phyloP scores from a whole-genome alignment of 495 filamentous ascomycete species.

The Aspergillus sclerotiicarbonarius region DNA sequence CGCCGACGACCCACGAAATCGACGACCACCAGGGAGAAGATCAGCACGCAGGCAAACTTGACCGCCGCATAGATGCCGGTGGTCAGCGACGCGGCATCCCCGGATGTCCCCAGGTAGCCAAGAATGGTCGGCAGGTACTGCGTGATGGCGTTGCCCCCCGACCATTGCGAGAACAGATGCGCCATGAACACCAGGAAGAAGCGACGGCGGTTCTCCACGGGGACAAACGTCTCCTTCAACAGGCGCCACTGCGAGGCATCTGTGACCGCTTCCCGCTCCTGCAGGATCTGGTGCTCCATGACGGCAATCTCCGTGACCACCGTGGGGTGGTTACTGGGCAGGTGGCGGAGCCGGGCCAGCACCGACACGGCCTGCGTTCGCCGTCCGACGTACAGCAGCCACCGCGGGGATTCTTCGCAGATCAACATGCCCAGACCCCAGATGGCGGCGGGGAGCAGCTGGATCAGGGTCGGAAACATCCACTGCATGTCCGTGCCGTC shows the following conservation, averaged over 20 bases:
- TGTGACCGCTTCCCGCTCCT: conserved; percentile 54
- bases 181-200: conserved; percentile 40
- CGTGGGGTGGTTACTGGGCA: conserved; percentile 53
- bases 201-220: conserved; percentile 57
- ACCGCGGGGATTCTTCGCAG: conserved; percentile 64
- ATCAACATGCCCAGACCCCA: conserved; percentile 52
- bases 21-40: conserved; percentile 62
- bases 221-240: conserved; percentile 62
- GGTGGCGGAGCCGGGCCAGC: conserved; percentile 47
- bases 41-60: conserved; percentile 48
- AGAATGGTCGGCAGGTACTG: conserved; percentile 30
- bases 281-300: conserved; percentile 57
- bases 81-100: conserved; percentile 38
- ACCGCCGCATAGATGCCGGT: conserved; percentile 44
- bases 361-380: conserved; percentile 57
- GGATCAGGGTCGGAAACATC: conserved; percentile 61
- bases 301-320: conserved; percentile 58
- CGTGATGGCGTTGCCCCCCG: conserved; percentile 29
- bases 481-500: conserved; percentile 49
- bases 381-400: conserved; percentile 58
- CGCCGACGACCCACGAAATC: conserved; percentile 64
- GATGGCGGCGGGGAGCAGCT: conserved; percentile 57
- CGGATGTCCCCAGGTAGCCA: conserved; percentile 31
- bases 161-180: conserved; percentile 29
- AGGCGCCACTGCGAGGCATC: conserved; percentile 55